phyloP scores from a whole-genome alignment of 371 early-diverging fungal genomes.

The Rhizopus microsporus region DNA sequence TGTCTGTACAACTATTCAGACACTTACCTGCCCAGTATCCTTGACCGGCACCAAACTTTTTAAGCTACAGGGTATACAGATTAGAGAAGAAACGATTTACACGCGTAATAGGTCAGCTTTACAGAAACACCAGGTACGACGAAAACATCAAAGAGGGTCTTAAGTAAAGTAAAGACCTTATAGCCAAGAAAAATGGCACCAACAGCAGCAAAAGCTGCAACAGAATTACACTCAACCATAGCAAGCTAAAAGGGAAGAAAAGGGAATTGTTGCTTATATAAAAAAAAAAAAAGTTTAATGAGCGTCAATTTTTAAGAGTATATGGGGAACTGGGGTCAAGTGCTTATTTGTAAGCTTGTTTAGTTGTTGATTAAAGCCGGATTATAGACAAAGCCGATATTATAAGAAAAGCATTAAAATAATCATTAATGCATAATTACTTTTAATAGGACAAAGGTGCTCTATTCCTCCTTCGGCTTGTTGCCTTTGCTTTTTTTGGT shows the following conservation, averaged over 20 bases:
- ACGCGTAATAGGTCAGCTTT: conserved; percentile 16
- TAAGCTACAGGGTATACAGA: conserved; percentile 51
- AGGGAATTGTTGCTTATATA: neutral
- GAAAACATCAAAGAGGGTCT: conserved; percentile 58
- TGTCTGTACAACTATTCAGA: no score
- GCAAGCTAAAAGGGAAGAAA: neutral
- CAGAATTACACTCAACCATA: conserved; percentile 30
- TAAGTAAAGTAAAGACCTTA: conserved; percentile 51
- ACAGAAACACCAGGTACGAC: conserved; percentile 63
- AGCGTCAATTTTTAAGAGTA: no score
- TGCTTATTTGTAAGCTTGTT: no score
- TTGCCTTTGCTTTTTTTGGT: no score
- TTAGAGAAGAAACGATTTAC: conserved; percentile 1
- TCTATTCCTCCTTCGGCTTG: no score
- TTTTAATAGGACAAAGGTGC: no score
- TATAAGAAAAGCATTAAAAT: no score
- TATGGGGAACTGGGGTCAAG: no score
- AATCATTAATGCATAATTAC: no score
- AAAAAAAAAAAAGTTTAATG: no score
- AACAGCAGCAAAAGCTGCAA: conserved; percentile 48
- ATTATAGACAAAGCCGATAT: no score
- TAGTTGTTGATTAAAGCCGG: no score
- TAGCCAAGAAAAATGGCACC: conserved; percentile 51
- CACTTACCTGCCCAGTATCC: conserved; percentile 84
- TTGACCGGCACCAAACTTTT: conserved; percentile 79